A percentile compares a stretch with the other conserved stretches of the same genome.
Evolutionary conservation across 2,329 filamentous ascomycete species (phyloP).

Genomic region (Ascochyta pisi): DNA sequence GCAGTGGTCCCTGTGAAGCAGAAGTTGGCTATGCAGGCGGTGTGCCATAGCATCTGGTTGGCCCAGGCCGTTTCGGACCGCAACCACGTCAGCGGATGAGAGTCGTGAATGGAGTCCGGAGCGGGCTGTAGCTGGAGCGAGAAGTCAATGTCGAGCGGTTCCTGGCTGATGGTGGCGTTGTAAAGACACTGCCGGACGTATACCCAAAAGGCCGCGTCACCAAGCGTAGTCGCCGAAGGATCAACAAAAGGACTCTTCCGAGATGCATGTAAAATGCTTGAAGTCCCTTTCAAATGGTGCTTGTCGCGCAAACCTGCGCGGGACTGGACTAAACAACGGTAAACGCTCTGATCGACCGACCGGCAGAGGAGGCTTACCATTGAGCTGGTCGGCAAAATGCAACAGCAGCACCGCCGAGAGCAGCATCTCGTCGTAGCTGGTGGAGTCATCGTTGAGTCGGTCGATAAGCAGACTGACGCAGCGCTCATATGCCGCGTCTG

Average conservation of each 20-base stretch:
- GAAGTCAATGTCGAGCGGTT: constrained; percentile 40
- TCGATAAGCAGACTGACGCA: constrained; percentile 39
- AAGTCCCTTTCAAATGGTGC: constrained; percentile 38
- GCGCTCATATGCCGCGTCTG: constrained; percentile 33
- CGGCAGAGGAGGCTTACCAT: constrained; percentile 15
- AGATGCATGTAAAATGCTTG: constrained; percentile 38
- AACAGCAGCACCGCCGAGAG: constrained; percentile 42
- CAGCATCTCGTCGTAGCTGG: constrained; percentile 36
- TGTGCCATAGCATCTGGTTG: constrained; percentile 40
- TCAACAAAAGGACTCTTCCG: constrained; percentile 33
- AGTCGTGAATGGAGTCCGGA: constrained; percentile 23
- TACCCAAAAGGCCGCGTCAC: constrained; percentile 44
- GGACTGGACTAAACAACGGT: neutral
- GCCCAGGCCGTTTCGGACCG: constrained; percentile 39
- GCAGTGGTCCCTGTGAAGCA: constrained; percentile 29
- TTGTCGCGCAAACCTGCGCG: constrained; percentile 32
- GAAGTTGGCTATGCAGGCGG: constrained; percentile 37
- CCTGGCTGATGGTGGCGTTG: constrained; percentile 41
- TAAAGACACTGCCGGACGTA: constrained; percentile 44
- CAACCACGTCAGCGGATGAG: constrained; percentile 32
- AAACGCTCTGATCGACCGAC: too few species aligned
- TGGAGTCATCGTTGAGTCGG: constrained; percentile 28
- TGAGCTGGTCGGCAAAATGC: constrained; percentile 42
- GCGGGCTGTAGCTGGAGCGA: constrained; percentile 30
- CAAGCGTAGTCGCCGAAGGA: constrained; percentile 38